Evolutionary conservation across 768 basidiomycete genomes (phyloP).

Genomic region (Dentipellis fragilis): DNA sequence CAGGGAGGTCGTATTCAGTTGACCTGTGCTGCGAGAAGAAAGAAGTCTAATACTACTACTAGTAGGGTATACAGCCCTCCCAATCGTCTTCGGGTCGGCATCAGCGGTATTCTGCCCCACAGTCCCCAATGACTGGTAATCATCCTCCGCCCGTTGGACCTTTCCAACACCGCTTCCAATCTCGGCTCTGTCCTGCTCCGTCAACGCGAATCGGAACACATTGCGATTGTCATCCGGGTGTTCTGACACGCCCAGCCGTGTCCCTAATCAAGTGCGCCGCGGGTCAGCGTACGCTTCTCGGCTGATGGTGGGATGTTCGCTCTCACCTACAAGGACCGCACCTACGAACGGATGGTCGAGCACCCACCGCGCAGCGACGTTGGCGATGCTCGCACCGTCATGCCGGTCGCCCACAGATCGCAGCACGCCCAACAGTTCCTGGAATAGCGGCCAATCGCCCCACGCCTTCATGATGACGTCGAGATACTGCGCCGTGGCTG

Average conservation of each 20-base stretch:
- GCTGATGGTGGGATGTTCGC: background rate
- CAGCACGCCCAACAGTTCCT: conserved; percentile 48
- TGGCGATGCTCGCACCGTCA: conserved; percentile 57
- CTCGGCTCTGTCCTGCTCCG: conserved; percentile 42
- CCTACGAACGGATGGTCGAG: conserved; percentile 70
- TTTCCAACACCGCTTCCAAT: conserved; percentile 55
- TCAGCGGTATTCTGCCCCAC: conserved; percentile 71
- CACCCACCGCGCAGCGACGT: conserved; percentile 76
- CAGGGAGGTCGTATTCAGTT: too few relatives aligned
- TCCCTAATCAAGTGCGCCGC: conserved; percentile 31
- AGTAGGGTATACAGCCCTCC: too few relatives aligned
- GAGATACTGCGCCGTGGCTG: conserved; percentile 45
- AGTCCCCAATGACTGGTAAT: conserved; percentile 70
- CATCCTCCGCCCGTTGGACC: conserved; percentile 51
- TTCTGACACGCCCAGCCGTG: conserved; percentile 65
- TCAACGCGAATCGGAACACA: conserved; percentile 50
- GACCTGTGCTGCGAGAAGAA: too few relatives aligned
- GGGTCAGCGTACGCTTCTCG: background rate
- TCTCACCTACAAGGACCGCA: conserved; percentile 66
- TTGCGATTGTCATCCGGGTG: conserved; percentile 60
- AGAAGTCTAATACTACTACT: too few relatives aligned
- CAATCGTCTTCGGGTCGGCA: background rate
- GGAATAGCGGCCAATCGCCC: conserved; percentile 74
- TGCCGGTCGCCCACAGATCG: conserved; percentile 60
- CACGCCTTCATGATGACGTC: conserved; percentile 75